Conservation (phyloP, 2,329 filamentous ascomycete genomes). For the Clathrospora elynae region DNA sequence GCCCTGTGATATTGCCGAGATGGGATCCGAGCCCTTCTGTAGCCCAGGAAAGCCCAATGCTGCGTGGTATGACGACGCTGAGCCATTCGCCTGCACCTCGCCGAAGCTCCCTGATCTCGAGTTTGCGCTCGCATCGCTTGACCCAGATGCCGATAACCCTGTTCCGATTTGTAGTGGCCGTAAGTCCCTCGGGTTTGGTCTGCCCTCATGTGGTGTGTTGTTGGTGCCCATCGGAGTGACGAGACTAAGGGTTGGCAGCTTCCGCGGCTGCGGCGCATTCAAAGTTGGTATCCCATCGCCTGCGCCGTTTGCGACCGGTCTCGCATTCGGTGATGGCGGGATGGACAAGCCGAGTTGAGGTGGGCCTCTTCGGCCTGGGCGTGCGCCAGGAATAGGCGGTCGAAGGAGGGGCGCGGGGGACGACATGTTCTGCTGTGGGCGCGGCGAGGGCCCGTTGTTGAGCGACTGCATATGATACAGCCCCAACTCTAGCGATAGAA, state of each 20-base stretch:
- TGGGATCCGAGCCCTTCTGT: conserved; percentile 74
- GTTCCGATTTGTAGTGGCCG: conserved; percentile 60
- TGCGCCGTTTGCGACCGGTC: conserved; percentile 71
- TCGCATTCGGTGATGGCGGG: conserved; percentile 80
- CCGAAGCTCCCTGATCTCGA: conserved; percentile 86
- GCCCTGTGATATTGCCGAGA: conserved; percentile 83
- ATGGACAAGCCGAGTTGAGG: conserved; percentile 88
- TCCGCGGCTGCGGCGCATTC: conserved; percentile 58
- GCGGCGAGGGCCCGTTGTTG: conserved; percentile 28
- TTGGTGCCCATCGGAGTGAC: conserved; percentile 87
- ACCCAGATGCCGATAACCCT: conserved; percentile 69
- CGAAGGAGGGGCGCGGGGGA: conserved; percentile 80
- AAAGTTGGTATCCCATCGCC: conserved; percentile 43
- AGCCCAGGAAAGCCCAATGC: conserved; percentile 79
- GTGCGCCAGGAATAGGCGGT: conserved; percentile 74
- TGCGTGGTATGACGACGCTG: conserved; percentile 81
- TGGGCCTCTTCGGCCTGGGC: conserved; percentile 64
- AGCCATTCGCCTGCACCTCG: conserved; percentile 77
- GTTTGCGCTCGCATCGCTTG: conserved; percentile 80
- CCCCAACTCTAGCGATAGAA: too few relatives aligned
- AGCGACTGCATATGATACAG: conserved; percentile 40
- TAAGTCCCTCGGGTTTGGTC: conserved; percentile 58
- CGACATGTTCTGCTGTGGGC: conserved; percentile 62
- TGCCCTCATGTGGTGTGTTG: conserved; percentile 71
- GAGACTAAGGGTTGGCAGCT: conserved; percentile 77